A percentile compares a stretch with the other conserved stretches of the same genome.
phyloP scores from a whole-genome alignment of 148 eudicot genomes.

The Vaccinium macrocarpon region DNA sequence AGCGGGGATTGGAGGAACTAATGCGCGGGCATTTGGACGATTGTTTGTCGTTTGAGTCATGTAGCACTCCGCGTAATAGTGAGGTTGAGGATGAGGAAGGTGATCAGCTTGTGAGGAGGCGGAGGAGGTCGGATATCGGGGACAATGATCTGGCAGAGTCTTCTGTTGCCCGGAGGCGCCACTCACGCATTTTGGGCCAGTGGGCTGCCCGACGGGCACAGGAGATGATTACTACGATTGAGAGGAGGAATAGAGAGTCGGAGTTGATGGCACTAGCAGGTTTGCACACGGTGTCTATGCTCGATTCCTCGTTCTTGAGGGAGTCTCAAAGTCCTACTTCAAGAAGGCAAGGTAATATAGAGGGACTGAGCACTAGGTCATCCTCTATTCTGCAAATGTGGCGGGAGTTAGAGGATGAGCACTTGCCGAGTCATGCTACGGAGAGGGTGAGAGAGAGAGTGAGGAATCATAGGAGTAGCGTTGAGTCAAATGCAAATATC shows the following conservation, averaged over 20 bases:
- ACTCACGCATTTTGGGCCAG: constrained; percentile 73
- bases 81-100: constrained; percentile 82
- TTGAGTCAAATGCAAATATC: constrained; percentile 56
- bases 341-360: constrained; percentile 68
- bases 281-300: constrained; percentile 91
- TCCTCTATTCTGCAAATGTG: constrained; percentile 94
- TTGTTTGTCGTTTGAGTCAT: constrained; percentile 81
- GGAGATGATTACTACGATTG: constrained; percentile 95
- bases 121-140: constrained; percentile 86
- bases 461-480: constrained; percentile 65
- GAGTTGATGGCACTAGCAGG: constrained; percentile 98
- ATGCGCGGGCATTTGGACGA: constrained; percentile 84
- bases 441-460: constrained; percentile 74
- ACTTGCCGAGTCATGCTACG: constrained; percentile 57
- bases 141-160: constrained; percentile 96
- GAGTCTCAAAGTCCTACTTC: constrained; percentile 82
- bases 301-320: constrained; percentile 86
- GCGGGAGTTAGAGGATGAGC: constrained; percentile 96
- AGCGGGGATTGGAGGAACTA: constrained; percentile 75
- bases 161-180: constrained; percentile 90
- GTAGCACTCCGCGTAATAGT: constrained; percentile 66
- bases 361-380: constrained; percentile 67
- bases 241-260: constrained; percentile 84
- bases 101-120: constrained; percentile 79
- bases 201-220: constrained; percentile 98